Base-by-base conservation (phyloP, 768 basidiomycete genomes). In the Lactarius psammicola region DNA sequence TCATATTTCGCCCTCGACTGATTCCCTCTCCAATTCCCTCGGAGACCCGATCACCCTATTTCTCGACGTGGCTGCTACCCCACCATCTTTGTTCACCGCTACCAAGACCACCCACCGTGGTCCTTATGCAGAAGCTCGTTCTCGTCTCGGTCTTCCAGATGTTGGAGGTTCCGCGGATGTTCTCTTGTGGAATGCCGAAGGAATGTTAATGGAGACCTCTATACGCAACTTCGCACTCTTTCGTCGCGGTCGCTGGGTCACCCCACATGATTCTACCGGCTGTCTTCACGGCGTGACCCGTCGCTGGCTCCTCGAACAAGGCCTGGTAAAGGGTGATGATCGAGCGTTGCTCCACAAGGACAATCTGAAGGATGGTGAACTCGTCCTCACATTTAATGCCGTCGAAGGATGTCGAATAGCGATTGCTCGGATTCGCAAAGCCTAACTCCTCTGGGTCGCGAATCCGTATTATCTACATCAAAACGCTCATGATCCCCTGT, bases 251-350 rank as follows among this genome's bases (percentile, higher is more conserved):
- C 70, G 63, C 11, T 94, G 92, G 92, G 68, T 89, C 62, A 92
- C 91, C 1, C 91, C 91, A 26, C 69, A 81, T 3, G 72, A 79
- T 15, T 74, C 77, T 2, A 82, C 83, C 23, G 90, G 91, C 23
- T 91, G 91, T 71, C 81, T 93, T n/a, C 76, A 82, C 4, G 92
- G 91, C 20, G 85, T 90, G 40, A 77, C 86, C 68, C 81, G 92
- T 20, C 80, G 87, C 36, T 89, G 85, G 84, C 75, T 94, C 9
- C 76, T 94, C 23, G 84, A 86, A 65, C 80, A 85, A 49, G 80
- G 78, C 26, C 79, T 79, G 6, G 80, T 92, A 42, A 71, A 77
- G 80, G 85, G n/a, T 5, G 69, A 70, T n/a, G 40, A 56, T 23
- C 31, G 31, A 36, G 62, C 44, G 10, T 38, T 51, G 13, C 67